Evolutionary conservation across 441 rosid species (phyloP).

Genomic region (Aleurites moluccanus): DNA sequence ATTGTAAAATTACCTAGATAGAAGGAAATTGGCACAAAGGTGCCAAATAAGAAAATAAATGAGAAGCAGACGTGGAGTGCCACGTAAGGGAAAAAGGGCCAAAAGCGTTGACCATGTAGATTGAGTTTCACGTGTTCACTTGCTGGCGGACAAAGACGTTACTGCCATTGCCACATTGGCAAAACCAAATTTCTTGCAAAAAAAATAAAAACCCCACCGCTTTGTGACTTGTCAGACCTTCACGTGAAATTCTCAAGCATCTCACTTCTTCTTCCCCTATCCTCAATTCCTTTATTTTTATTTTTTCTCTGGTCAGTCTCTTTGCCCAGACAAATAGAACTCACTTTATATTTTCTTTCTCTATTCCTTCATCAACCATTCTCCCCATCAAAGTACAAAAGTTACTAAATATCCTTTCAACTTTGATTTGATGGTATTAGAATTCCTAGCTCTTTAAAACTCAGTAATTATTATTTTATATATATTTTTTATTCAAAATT

Average conservation of each 20-base stretch:
- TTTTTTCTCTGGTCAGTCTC: no score
- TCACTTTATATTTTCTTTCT: background rate
- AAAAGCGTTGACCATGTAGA: conserved; percentile 22
- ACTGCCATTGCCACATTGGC: conserved; percentile 16
- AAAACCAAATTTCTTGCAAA: background rate
- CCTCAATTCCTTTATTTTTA: background rate
- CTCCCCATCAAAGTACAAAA: no score
- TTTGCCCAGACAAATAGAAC: background rate
- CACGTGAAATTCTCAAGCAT: conserved; percentile 46
- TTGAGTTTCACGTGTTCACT: conserved; percentile 41
- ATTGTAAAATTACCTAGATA: no score
- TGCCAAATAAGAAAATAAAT: no score
- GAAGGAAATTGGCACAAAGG: no score
- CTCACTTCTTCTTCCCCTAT: background rate
- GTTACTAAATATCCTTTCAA: no score
- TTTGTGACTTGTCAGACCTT: conserved; percentile 44
- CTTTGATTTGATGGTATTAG: no score
- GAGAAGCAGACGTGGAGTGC: conserved; percentile 25
- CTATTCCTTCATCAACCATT: no score
- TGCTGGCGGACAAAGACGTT: conserved; percentile 32
- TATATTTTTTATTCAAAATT: no score
- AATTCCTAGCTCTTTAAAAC: no score
- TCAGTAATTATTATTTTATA: no score
- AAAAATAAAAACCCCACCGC: conserved; percentile 20
- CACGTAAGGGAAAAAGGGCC: conserved; percentile 17